phyloP scores from a whole-genome alignment of 495 filamentous ascomycete genomes.

The Tuber umbilicatum region DNA sequence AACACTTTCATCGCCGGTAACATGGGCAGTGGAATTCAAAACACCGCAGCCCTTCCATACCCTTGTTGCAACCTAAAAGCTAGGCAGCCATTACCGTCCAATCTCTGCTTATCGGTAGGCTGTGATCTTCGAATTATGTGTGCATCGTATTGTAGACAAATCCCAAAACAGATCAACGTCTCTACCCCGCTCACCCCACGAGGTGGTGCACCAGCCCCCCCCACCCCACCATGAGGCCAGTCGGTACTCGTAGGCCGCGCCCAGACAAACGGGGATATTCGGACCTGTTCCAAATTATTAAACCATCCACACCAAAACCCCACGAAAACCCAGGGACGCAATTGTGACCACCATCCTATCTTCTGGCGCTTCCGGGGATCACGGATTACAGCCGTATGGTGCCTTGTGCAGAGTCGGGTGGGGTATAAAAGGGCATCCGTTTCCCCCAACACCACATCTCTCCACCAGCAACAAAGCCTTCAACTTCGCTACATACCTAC shows the following conservation, averaged over 20 bases:
- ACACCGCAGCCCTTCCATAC: neutral
- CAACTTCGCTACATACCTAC: neutral
- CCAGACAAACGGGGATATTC: neutral
- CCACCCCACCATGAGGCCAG: neutral
- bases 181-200: slow-evolving; percentile 5
- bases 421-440: slow-evolving; percentile 19
- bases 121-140: neutral
- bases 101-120: neutral
- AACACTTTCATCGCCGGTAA: neutral
- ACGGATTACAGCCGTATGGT: neutral
- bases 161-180: neutral
- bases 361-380: neutral
- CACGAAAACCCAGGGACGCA: neutral
- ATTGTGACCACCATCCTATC: neutral
- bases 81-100: neutral
- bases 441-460: neutral
- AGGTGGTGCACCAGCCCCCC: neutral
- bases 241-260: neutral
- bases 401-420: neutral
- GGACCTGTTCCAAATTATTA: neutral
- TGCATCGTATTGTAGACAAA: neutral
- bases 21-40: neutral
- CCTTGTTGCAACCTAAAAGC: neutral
- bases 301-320: neutral
- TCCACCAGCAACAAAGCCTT: slow-evolving; percentile 13